phyloP scores from a whole-genome alignment of 2,329 filamentous ascomycete species.

The Colletotrichum sojae region DNA sequence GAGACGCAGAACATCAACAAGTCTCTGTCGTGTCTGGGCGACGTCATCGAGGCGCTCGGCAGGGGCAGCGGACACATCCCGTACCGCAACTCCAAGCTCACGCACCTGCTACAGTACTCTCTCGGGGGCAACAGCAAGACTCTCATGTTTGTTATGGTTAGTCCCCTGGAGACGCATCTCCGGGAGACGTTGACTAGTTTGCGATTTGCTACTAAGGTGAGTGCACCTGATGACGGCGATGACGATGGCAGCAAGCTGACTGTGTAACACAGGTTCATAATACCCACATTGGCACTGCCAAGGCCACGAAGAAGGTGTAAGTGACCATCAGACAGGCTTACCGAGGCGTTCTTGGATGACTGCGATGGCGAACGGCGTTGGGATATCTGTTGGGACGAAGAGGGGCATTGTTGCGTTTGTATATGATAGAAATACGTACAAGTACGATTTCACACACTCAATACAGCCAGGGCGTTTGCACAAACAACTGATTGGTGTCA shows the following conservation, averaged over 20 bases:
- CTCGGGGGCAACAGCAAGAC: conserved; percentile 97
- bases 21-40: conserved; percentile 89
- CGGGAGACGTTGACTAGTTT: conserved; percentile 95
- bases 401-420: conserved; percentile 39
- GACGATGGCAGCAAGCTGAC: neutral
- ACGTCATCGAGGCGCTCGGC: conserved; percentile 95
- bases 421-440: conserved; percentile 42
- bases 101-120: conserved; percentile 94
- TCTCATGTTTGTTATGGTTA: conserved; percentile 99
- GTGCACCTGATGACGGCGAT: conserved; percentile 40
- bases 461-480: conserved; percentile 34
- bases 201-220: conserved; percentile 94
- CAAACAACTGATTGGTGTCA: neutral
- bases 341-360: conserved; percentile 35
- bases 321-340: conserved; percentile 17
- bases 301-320: conserved; percentile 74
- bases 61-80: conserved; percentile 88
- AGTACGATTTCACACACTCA: conserved; percentile 42
- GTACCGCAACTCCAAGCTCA: conserved; percentile 97
- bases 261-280: conserved; percentile 76
- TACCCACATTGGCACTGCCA: conserved; percentile 92
- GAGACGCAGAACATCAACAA: conserved; percentile 99
- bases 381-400: conserved; percentile 26
- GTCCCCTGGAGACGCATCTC: conserved; percentile 89
- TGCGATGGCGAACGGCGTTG: conserved; percentile 32